Evolutionary conservation across 345 rosid genomes (phyloP).

Genomic region (Eucalyptus shirleyi): DNA sequence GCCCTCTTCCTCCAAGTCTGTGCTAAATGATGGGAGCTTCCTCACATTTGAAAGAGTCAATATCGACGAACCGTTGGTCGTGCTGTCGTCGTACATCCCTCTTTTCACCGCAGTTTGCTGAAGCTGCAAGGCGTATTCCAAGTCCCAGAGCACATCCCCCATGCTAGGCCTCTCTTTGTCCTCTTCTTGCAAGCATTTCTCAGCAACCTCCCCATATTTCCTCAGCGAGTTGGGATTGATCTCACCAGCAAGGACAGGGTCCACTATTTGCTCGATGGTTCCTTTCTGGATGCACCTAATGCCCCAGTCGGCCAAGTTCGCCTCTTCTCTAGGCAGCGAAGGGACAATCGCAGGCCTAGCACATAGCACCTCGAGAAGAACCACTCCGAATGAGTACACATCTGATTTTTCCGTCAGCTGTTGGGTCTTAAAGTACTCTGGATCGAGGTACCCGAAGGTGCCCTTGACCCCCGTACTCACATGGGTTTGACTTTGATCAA

Average conservation of each 20-base stretch:
- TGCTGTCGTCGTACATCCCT: slow-evolving; percentile 13
- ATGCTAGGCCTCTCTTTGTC: slow-evolving; percentile 39
- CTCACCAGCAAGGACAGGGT: slow-evolving; percentile 13
- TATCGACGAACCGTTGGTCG: neutral
- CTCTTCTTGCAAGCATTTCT: slow-evolving; percentile 50
- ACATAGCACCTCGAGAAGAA: slow-evolving; percentile 42
- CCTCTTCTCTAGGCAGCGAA: slow-evolving; percentile 21
- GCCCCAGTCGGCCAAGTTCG: slow-evolving; percentile 45
- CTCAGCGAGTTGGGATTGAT: slow-evolving; percentile 24
- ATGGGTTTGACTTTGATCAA: slow-evolving; percentile 10
- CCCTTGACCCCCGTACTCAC: slow-evolving; percentile 34
- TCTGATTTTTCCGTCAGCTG: slow-evolving; percentile 48
- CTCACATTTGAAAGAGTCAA: neutral
- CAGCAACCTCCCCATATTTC: slow-evolving; percentile 32
- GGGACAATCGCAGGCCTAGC: slow-evolving; percentile 29
- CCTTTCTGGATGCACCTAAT: slow-evolving; percentile 12
- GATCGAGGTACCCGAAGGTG: slow-evolving; percentile 47
- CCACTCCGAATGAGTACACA: slow-evolving; percentile 49
- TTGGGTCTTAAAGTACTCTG: slow-evolving; percentile 34
- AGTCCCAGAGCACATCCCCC: slow-evolving; percentile 56
- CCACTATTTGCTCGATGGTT: slow-evolving; percentile 24
- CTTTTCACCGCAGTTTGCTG: slow-evolving; percentile 7
- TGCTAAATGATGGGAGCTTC: slow-evolving; percentile 10
- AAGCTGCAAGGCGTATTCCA: slow-evolving; percentile 31
- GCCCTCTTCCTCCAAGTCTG: neutral